Evolutionary conservation across 1,139 yeast species (phyloP), one percentile per base, ranked within the genome.

Genomic region (Yamadazyma atlantica): DNA sequence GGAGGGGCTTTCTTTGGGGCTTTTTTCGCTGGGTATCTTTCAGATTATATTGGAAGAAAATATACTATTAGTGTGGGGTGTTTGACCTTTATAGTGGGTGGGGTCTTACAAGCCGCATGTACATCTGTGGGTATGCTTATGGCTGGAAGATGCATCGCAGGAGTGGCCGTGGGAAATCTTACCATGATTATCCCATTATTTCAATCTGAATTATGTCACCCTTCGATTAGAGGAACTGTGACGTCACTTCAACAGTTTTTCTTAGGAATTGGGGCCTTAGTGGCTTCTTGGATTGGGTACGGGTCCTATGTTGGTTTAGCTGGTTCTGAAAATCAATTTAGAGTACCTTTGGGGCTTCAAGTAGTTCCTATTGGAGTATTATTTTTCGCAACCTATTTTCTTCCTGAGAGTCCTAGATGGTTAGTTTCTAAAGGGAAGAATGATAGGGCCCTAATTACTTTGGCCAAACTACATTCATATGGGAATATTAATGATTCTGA

Each of bases 351-450:
- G 34, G 53, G 51, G 6, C 40, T 53, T 34, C 58, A 54, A 39
- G 53, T 47, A 4, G 44, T 48, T 15, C 54, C 51, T 22, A 53
- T 55, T 30, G 54, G 48, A 2, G 17, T 53, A 7, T 47, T 53
- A 35, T 40, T 48, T 34, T 35, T 52, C 39, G 44, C 41, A 10
- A 53, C 69, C 17, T 64, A 60, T 32, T 63, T 71, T 41, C 64
- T 79, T 17, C 85, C 85, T 1, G 85, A 80, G 49, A 73, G 82
- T 3, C 85, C 85, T 2, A 61, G 85, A 38, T 78, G 69, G 67
- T 58, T 76, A 26, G 62, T 77, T 9, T 56, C 68, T 13, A 60
- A 60, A 21, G 69, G 67, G 4, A 53, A 65, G 22, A 44, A 57
- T 12, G 61, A 60, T 2, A 58, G 61, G 15, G 82, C 84, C 2